These are phyloP conservation scores for Solanum chacoense DNA, from an alignment of 305 asterid species.

Conservation along the genomic window DNA sequence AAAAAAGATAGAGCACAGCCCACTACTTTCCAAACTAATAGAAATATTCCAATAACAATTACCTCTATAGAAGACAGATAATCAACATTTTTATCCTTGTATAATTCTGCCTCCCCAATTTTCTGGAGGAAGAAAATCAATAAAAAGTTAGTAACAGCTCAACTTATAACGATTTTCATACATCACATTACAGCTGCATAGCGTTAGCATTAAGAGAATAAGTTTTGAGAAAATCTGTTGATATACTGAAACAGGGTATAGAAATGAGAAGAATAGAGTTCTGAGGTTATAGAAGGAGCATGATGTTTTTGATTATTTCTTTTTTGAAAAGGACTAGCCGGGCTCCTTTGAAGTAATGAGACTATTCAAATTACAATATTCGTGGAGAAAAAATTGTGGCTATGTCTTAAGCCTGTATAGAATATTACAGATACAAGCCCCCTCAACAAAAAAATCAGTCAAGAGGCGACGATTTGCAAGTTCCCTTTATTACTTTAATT, in stretches of 20 bases:
- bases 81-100: slow-evolving; percentile 76
- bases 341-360: neutral
- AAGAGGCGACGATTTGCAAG: neutral
- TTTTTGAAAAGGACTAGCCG: neutral
- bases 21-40: neutral
- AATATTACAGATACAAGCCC: neutral
- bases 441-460: neutral
- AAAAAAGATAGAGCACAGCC: neutral
- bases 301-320: neutral
- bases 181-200: neutral
- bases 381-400: neutral
- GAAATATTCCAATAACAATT: neutral
- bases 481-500: neutral
- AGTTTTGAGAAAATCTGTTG: neutral
- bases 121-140: slow-evolving; percentile 38
- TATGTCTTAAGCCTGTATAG: neutral
- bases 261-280: neutral
- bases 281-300: neutral
- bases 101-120: slow-evolving; percentile 71
- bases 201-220: neutral
- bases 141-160: neutral
- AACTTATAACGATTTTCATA: neutral
- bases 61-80: slow-evolving; percentile 96
- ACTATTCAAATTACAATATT: neutral
- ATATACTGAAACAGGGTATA: neutral